phyloP scores from a whole-genome alignment of 2,329 filamentous ascomycete genomes.

The Hortaea sp. region DNA sequence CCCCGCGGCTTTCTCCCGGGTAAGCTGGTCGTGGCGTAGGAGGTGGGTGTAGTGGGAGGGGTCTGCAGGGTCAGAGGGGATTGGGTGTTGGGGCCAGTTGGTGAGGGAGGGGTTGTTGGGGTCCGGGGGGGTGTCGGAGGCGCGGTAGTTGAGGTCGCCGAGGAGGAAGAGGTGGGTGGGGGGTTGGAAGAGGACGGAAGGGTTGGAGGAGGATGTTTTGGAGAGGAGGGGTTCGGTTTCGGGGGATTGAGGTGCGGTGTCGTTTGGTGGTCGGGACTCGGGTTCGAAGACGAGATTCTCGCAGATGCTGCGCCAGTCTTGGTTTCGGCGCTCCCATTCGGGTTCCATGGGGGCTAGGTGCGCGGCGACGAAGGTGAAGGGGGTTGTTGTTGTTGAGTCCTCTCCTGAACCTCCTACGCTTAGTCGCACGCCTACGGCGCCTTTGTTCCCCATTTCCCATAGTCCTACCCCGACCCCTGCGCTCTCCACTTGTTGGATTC shows the following conservation, averaged over 20 bases:
- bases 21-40: slow-evolving; percentile 69
- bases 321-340: slow-evolving; percentile 63
- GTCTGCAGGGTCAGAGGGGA: slow-evolving; percentile 30
- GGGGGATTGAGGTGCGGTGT: background rate
- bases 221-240: slow-evolving; percentile 23
- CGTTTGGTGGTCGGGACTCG: background rate
- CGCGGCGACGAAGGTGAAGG: slow-evolving; percentile 75
- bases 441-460: slow-evolving; percentile 90
- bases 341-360: slow-evolving; percentile 85
- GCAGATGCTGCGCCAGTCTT: slow-evolving; percentile 81
- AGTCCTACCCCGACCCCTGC: slow-evolving; percentile 77
- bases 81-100: slow-evolving; percentile 53
- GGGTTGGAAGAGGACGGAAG: slow-evolving; percentile 55
- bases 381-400: slow-evolving; percentile 34
- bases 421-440: slow-evolving; percentile 70
- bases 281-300: slow-evolving; percentile 61
- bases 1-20: slow-evolving; percentile 55
- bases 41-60: slow-evolving; percentile 58
- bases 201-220: slow-evolving; percentile 8
- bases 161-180: slow-evolving; percentile 72
- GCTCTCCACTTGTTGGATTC: slow-evolving; percentile 58
- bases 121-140: slow-evolving; percentile 53
- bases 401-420: slow-evolving; percentile 38
- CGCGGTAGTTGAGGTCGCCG: slow-evolving; percentile 93
- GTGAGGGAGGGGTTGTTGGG: slow-evolving; percentile 52